Conservation (phyloP, 1,139 yeast species). For the Hemisphaericaspora xylofermentans region DNA sequence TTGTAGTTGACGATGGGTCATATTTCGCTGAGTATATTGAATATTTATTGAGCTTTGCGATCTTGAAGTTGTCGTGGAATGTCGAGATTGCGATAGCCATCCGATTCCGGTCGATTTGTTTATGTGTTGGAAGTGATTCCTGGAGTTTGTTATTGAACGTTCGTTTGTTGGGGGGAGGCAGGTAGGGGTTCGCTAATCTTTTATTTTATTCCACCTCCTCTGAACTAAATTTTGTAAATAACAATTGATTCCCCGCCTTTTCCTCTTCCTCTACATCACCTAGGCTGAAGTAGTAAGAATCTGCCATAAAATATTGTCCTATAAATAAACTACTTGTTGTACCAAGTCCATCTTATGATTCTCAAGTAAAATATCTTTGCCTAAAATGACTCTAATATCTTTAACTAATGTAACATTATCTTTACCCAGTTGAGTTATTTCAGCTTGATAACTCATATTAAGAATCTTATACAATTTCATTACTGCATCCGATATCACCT, state of each 20-base stretch:
- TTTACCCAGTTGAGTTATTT: slow-evolving; percentile 10
- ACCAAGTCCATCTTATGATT: slow-evolving; percentile 11
- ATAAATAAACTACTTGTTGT: slow-evolving; percentile 11
- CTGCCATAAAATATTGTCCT: slow-evolving; percentile 4
- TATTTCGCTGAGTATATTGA: neutral
- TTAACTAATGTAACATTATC: slow-evolving; percentile 19
- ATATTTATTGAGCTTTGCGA: neutral
- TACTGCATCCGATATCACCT: slow-evolving; percentile 28
- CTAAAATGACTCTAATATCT: slow-evolving; percentile 31
- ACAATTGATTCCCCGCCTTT: too few relatives aligned
- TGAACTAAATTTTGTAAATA: too few relatives aligned
- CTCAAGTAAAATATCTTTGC: slow-evolving; percentile 21
- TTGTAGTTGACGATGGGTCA: neutral
- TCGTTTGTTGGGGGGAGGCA: too few relatives aligned
- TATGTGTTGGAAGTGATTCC: neutral
- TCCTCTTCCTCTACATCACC: too few relatives aligned
- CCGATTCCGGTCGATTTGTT: neutral
- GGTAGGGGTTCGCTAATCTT: too few relatives aligned
- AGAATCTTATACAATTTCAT: slow-evolving; percentile 31
- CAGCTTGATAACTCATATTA: slow-evolving; percentile 26
- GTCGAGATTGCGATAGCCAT: neutral
- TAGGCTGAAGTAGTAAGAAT: too few relatives aligned
- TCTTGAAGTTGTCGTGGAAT: neutral
- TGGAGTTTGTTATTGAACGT: too few relatives aligned
- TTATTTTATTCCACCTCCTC: too few relatives aligned